Evolutionary conservation across 768 basidiomycete genomes (phyloP).

Genomic region (Neoboletus subvelutipes): DNA sequence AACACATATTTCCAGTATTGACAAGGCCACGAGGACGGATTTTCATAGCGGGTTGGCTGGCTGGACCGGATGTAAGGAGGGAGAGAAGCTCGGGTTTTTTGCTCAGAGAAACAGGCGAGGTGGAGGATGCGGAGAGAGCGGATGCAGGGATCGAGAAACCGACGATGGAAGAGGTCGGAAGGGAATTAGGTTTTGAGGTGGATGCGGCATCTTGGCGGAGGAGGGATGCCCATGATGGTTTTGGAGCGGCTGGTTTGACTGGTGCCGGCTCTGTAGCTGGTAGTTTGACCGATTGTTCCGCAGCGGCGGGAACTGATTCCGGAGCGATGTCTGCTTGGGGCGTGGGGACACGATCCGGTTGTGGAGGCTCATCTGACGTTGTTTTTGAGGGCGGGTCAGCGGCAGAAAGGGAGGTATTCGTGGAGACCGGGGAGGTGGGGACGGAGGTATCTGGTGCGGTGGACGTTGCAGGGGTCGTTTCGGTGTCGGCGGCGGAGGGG

Average conservation of each 20-base stretch:
- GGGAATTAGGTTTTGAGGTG: constrained; percentile 43
- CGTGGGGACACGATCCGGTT: constrained; percentile 14
- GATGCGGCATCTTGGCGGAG: constrained; percentile 47
- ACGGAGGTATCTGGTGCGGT: constrained; percentile 48
- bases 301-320: neutral
- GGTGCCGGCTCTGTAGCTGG: constrained; percentile 10
- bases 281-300: constrained; percentile 1
- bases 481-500: constrained; percentile 48
- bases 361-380: constrained; percentile 5
- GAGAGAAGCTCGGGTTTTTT: constrained; percentile 52
- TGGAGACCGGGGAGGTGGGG: constrained; percentile 57
- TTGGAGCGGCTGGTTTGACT: constrained; percentile 42
- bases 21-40: constrained; percentile 79
- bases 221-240: constrained; percentile 71
- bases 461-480: constrained; percentile 50
- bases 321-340: constrained; percentile 10
- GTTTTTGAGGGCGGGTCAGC: constrained; percentile 24
- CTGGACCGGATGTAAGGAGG: constrained; percentile 48
- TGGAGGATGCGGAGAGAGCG: constrained; percentile 21
- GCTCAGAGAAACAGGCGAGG: constrained; percentile 33
- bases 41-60: constrained; percentile 22
- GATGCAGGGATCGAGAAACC: constrained; percentile 72
- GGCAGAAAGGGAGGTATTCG: constrained; percentile 56
- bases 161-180: constrained; percentile 70
- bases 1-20: constrained; percentile 97